A percentile compares a stretch with the other conserved stretches of the same genome.
Conservation (phyloP, 345 rosid species). For the Litchi chinensis region DNA sequence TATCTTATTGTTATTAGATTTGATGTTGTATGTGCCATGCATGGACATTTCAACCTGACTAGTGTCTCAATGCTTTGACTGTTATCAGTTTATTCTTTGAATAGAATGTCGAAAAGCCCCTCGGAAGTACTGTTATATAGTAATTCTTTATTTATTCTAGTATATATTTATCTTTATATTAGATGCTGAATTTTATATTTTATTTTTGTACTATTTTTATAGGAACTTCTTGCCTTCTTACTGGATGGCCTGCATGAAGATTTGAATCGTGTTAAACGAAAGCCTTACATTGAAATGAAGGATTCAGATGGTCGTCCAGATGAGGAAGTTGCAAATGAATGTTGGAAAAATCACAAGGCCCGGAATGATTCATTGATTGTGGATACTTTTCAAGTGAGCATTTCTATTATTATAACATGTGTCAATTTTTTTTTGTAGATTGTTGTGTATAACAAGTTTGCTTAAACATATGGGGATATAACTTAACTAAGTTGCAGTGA, state of each 20-base stretch:
- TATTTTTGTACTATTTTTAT: not conserved
- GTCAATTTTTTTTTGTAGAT: constrained; percentile 2
- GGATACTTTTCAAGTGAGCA: constrained; percentile 85
- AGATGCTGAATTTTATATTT: constrained; percentile 12
- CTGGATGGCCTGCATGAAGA: constrained; percentile 97
- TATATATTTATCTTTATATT: constrained; percentile 2
- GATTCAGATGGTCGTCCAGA: constrained; percentile 81
- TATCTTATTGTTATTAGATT: not conserved
- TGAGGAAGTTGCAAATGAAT: constrained; percentile 83
- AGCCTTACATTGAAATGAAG: constrained; percentile 88
- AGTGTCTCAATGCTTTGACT: not conserved
- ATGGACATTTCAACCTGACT: not conserved
- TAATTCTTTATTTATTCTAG: not conserved
- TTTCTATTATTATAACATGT: constrained; percentile 18
- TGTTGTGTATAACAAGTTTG: not conserved
- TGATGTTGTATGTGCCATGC: not conserved
- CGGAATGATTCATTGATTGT: constrained; percentile 97
- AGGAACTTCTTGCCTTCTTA: constrained; percentile 94
- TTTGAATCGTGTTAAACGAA: constrained; percentile 82
- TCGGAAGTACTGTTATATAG: not conserved
- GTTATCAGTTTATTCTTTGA: not conserved
- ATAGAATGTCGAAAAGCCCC: constrained; percentile 2
- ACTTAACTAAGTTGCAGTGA: not conserved
- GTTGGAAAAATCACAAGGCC: constrained; percentile 90
- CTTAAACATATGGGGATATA: not conserved